Evolutionary conservation across 129 eudicot genomes (phyloP).

Genomic region (Solidago caesia): DNA sequence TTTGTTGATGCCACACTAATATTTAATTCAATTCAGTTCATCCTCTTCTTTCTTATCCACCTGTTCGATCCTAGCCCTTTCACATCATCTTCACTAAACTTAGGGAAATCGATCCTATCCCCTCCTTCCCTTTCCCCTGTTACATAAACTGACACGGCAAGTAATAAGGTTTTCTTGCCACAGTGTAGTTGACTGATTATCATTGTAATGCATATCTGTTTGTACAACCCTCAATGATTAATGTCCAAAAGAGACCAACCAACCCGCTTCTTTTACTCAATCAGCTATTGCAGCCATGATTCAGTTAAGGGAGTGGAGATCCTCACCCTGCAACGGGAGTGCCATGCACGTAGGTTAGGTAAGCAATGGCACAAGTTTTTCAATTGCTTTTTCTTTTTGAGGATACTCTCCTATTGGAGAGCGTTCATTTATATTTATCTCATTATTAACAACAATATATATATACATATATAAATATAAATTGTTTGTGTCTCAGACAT

Average conservation of each 20-base stretch:
- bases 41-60: too few species aligned
- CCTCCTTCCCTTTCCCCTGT: too few species aligned
- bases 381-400: background rate
- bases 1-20: too few species aligned
- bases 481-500: conserved; percentile 51
- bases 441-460: background rate
- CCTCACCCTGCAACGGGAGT: conserved; percentile 54
- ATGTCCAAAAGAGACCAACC: background rate
- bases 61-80: too few species aligned
- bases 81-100: too few species aligned
- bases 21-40: too few species aligned
- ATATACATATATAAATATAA: background rate
- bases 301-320: conserved; percentile 66
- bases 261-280: background rate
- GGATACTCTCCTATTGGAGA: conserved; percentile 2
- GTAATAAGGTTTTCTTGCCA: too few species aligned
- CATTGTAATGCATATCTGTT: background rate
- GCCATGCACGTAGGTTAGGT: conserved; percentile 80
- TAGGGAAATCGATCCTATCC: too few species aligned
- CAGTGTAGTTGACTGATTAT: background rate
- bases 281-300: conserved; percentile 74
- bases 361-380: conserved; percentile 25
- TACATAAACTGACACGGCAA: too few species aligned
- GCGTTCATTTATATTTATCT: background rate
- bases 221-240: background rate